Conservation (phyloP, 345 rosid species). For the Acer saccharum region DNA sequence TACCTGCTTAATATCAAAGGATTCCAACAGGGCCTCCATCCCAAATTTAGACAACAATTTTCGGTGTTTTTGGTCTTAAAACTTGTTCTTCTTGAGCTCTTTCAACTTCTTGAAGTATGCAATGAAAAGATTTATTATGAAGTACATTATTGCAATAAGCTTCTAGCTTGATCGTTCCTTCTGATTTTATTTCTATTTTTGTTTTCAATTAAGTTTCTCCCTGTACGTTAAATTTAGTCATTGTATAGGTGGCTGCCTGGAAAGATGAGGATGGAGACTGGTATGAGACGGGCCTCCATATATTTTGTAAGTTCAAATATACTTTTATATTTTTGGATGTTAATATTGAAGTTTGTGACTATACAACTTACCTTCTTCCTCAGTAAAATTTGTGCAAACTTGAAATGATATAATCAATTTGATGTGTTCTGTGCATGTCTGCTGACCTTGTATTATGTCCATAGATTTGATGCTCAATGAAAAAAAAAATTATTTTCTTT, state of each 20-base stretch:
- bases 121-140: neutral
- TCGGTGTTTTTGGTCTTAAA: neutral
- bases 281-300: constrained; percentile 93
- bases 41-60: neutral
- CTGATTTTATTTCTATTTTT: constrained; percentile 5
- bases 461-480: neutral
- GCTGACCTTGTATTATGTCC: constrained; percentile 1
- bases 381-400: neutral
- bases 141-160: neutral
- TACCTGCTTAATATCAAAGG: neutral
- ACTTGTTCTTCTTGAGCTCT: neutral
- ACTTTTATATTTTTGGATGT: neutral
- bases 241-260: constrained; percentile 86
- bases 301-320: constrained; percentile 69
- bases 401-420: neutral
- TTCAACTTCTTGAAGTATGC: neutral
- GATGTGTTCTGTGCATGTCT: neutral
- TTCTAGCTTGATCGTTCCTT: constrained; percentile 3
- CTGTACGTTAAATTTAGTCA: constrained; percentile 14
- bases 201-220: neutral
- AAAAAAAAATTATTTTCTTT: neutral
- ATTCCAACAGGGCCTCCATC: neutral
- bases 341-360: neutral
- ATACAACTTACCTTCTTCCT: neutral
- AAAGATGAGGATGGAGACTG: constrained; percentile 93